A percentile compares a stretch with the other conserved stretches of the same genome.
Evolutionary conservation across 306 rosid genomes (phyloP).

Genomic region (Quercus engelmannii): DNA sequence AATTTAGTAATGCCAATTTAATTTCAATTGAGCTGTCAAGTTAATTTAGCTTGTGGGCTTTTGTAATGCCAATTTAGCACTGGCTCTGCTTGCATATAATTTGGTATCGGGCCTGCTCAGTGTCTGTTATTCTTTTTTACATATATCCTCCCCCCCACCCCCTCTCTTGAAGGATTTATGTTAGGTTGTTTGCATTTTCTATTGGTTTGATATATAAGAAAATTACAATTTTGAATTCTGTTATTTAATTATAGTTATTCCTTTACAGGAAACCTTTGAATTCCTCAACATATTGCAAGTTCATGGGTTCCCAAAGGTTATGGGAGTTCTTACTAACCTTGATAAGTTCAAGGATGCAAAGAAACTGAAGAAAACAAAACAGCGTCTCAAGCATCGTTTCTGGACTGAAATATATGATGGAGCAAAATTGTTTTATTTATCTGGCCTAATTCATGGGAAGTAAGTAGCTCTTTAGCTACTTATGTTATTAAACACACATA

Average conservation of each 20-base stretch:
- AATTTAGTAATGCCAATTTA: not conserved
- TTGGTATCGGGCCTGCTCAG: not conserved
- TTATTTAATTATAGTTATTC: not conserved
- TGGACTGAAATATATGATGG: conserved; percentile 94
- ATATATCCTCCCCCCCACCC: no score
- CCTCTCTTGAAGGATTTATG: not conserved
- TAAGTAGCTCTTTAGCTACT: conserved; percentile 35
- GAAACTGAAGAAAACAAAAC: conserved; percentile 81
- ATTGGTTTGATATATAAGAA: not conserved
- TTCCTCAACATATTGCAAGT: conserved; percentile 88
- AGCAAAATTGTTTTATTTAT: conserved; percentile 87
- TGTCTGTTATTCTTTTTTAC: not conserved
- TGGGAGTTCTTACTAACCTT: conserved; percentile 98
- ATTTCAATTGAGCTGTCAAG: not conserved
- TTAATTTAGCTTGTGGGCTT: not conserved
- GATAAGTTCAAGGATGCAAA: conserved; percentile 80
- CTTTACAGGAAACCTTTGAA: conserved; percentile 88
- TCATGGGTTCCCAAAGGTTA: conserved; percentile 92
- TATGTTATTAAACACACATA: not conserved
- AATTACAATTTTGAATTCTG: not conserved
- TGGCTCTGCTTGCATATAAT: not conserved
- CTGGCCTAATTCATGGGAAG: conserved; percentile 91
- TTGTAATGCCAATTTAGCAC: not conserved
- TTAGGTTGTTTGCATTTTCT: not conserved
- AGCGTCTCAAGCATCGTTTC: conserved; percentile 84